Conservation (phyloP, 2,329 filamentous ascomycete genomes). For the Pestalotiopsis sp. region DNA sequence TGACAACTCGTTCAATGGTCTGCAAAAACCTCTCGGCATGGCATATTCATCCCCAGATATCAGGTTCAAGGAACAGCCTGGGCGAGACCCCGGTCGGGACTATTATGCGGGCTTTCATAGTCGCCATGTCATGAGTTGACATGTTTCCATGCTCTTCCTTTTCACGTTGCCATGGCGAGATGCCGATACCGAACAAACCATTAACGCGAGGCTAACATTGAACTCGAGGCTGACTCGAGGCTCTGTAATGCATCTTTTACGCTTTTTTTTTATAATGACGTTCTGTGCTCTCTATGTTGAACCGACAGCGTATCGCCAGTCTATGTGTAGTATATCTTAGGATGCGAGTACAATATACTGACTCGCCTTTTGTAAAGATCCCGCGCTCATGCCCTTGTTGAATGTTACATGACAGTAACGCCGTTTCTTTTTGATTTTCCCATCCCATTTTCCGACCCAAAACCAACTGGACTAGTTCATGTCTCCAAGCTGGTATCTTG, state of each 20-base stretch:
- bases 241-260: background rate
- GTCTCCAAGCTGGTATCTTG: background rate
- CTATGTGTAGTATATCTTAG: background rate
- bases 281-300: conserved; percentile 2
- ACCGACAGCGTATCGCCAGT: background rate
- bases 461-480: background rate
- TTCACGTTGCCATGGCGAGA: background rate
- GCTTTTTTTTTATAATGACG: background rate
- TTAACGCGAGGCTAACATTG: background rate
- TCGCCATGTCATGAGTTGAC: background rate
- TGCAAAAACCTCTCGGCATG: background rate
- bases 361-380: background rate
- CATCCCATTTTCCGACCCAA: background rate
- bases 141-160: background rate
- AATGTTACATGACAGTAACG: conserved; percentile 1
- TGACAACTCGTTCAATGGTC: background rate
- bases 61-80: background rate
- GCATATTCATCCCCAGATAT: background rate
- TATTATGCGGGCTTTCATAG: background rate
- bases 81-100: background rate
- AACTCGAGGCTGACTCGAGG: background rate
- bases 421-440: background rate
- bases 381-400: conserved; percentile 3
- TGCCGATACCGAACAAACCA: background rate
- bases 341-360: background rate